Percentiles rank a stretch among this genome's conserved stretches.
phyloP scores from a whole-genome alignment of 805 yeast species.

The Pichia occidentalis region DNA sequence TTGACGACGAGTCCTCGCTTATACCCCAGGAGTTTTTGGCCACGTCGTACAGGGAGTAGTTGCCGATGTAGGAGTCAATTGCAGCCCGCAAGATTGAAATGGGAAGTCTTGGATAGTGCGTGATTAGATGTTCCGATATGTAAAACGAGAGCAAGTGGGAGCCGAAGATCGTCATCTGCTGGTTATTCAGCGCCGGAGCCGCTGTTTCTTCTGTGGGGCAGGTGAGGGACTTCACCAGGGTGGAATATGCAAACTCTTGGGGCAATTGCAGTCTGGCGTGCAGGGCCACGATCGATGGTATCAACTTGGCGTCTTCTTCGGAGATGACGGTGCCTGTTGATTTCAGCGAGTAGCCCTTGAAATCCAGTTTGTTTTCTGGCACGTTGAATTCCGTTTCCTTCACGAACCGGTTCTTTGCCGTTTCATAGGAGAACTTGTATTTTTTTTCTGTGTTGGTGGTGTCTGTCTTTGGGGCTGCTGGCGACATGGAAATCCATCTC shows the following conservation, averaged over 20 bases:
- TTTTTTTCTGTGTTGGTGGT: conserved; percentile 10
- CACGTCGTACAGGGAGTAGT: conserved; percentile 53
- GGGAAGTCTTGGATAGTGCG: conserved; percentile 87
- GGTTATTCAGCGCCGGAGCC: conserved; percentile 42
- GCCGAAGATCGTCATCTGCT: conserved; percentile 78
- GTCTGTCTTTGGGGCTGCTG: conserved; percentile 11
- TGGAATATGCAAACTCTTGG: conserved; percentile 45
- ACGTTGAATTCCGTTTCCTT: conserved; percentile 12
- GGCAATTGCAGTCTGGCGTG: conserved; percentile 73
- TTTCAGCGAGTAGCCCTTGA: conserved; percentile 28
- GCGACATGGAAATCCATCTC: conserved; percentile 12
- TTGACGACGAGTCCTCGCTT: conserved; percentile 60
- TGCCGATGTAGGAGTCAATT: conserved; percentile 68
- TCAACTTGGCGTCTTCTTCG: conserved; percentile 47
- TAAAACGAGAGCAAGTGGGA: conserved; percentile 68
- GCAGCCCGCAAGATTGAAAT: conserved; percentile 68
- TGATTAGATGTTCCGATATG: conserved; percentile 63
- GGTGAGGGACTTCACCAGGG: conserved; percentile 77
- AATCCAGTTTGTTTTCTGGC: conserved; percentile 25
- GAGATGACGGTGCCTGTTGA: conserved; percentile 29
- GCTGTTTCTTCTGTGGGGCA: conserved; percentile 45
- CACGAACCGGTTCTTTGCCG: conserved; percentile 20
- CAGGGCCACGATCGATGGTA: conserved; percentile 71
- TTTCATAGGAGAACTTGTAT: conserved; percentile 27
- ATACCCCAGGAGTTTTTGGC: conserved; percentile 82